Conservation (phyloP, 345 rosid genomes). For the Arabidopsis arenosa region DNA sequence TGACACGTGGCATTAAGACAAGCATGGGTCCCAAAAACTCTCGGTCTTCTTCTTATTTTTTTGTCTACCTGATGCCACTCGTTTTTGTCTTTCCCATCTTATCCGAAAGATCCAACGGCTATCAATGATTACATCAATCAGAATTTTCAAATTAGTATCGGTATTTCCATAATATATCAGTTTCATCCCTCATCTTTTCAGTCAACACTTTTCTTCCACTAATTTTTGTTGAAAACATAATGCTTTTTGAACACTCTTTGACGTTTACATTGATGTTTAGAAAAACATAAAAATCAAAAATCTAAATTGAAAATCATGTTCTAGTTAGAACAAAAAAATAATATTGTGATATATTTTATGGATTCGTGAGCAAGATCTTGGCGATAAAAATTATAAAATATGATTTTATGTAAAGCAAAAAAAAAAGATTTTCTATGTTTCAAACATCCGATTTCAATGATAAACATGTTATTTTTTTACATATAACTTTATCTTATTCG, state of each 20-base stretch:
- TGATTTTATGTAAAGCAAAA: too few relatives aligned
- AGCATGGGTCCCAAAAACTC: constrained; percentile 31
- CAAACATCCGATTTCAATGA: not conserved
- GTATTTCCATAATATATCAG: constrained; percentile 16
- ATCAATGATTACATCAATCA: not conserved
- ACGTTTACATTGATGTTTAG: too few relatives aligned
- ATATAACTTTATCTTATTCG: too few relatives aligned
- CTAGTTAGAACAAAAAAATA: too few relatives aligned
- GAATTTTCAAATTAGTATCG: not conserved
- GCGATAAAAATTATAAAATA: too few relatives aligned
- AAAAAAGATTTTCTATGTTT: too few relatives aligned
- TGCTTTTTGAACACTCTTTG: too few relatives aligned
- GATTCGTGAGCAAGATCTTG: not conserved
- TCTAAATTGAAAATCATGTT: too few relatives aligned
- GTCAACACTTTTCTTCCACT: not conserved
- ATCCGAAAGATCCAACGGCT: constrained; percentile 46
- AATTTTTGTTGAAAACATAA: not conserved
- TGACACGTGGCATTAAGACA: constrained; percentile 37
- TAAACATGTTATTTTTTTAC: too few relatives aligned
- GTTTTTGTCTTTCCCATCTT: constrained; percentile 38
- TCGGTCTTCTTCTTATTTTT: not conserved
- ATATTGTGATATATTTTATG: too few relatives aligned
- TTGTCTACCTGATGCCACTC: constrained; percentile 17
- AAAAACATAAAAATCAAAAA: not conserved
- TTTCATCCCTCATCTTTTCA: not conserved